phyloP scores from a whole-genome alignment of 306 rosid genomes.

The apple (Malus domestica) region DNA sequence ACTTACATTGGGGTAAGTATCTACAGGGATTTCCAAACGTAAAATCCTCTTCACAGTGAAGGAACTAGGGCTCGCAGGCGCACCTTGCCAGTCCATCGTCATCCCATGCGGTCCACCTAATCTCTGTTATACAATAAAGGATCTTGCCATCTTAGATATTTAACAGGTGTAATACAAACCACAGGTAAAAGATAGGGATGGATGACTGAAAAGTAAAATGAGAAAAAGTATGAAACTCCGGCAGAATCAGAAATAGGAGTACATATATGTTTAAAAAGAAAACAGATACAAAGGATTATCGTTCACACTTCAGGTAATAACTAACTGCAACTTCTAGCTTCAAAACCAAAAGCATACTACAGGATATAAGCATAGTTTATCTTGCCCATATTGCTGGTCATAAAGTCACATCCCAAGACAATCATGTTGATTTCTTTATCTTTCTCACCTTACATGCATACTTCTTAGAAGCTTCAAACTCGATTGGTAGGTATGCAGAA shows the following conservation, averaged over 20 bases:
- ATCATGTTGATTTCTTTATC: not conserved
- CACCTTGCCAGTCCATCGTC: slow-evolving; percentile 99
- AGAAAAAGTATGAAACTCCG: not conserved
- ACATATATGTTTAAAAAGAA: not conserved
- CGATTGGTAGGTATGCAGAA: not conserved
- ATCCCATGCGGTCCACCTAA: slow-evolving; percentile 70
- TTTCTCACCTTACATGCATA: not conserved
- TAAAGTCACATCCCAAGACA: not conserved
- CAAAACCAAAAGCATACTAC: not conserved
- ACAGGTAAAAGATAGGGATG: not conserved
- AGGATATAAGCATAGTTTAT: not conserved
- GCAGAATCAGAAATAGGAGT: not conserved
- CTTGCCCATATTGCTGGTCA: not conserved
- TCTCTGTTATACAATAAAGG: slow-evolving; percentile 44
- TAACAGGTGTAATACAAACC: not conserved
- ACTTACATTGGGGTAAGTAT: slow-evolving; percentile 83
- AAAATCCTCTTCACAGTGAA: slow-evolving; percentile 87
- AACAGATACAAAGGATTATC: not conserved
- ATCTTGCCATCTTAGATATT: not conserved
- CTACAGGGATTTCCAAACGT: slow-evolving; percentile 93
- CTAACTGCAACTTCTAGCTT: not conserved
- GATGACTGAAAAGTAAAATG: not conserved
- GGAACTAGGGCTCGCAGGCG: slow-evolving; percentile 93
- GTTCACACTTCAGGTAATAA: slow-evolving; percentile 7
- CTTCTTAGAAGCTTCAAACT: not conserved